Conservation (phyloP, 352 stramenopile species). For the Phytophthora sp. region DNA sequence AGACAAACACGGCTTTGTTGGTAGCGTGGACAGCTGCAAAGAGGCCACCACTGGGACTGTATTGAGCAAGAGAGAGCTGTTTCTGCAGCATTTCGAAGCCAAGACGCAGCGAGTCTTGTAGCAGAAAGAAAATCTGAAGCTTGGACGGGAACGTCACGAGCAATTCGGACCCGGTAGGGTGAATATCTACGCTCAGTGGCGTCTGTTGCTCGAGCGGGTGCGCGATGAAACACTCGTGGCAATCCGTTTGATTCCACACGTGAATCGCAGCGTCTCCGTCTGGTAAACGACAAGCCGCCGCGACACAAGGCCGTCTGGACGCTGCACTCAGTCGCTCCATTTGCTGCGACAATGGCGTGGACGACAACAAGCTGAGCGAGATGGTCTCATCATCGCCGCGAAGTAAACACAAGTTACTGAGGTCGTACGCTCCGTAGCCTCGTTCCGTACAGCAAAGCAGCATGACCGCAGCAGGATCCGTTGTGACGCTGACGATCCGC, state of each 20-base stretch:
- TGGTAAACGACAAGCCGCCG: conserved; percentile 45
- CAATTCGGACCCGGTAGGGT: conserved; percentile 62
- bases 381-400: conserved; percentile 69
- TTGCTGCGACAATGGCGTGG: conserved; percentile 49
- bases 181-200: conserved; percentile 60
- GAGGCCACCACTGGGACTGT: conserved; percentile 63
- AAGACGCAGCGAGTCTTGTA: conserved; percentile 67
- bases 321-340: conserved; percentile 54
- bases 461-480: conserved; percentile 54
- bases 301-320: conserved; percentile 54
- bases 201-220: conserved; percentile 53
- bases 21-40: conserved; percentile 50
- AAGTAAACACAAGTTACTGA: conserved; percentile 75
- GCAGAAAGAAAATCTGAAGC: conserved; percentile 63
- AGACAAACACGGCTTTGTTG: conserved; percentile 58
- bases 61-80: conserved; percentile 64
- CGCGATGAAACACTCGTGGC: conserved; percentile 62
- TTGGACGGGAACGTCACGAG: conserved; percentile 57
- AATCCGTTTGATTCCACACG: conserved; percentile 67
- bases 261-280: conserved; percentile 55
- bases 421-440: conserved; percentile 69
- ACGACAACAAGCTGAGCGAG: conserved; percentile 44
- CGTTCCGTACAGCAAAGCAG: conserved; percentile 70
- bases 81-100: conserved; percentile 71
- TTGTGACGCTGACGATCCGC: conserved; percentile 48